A percentile compares a stretch with the other conserved stretches of the same genome.
These are phyloP conservation scores for Sicyos baderoa DNA, from an alignment of 306 rosid species.

Conservation along the genomic window DNA sequence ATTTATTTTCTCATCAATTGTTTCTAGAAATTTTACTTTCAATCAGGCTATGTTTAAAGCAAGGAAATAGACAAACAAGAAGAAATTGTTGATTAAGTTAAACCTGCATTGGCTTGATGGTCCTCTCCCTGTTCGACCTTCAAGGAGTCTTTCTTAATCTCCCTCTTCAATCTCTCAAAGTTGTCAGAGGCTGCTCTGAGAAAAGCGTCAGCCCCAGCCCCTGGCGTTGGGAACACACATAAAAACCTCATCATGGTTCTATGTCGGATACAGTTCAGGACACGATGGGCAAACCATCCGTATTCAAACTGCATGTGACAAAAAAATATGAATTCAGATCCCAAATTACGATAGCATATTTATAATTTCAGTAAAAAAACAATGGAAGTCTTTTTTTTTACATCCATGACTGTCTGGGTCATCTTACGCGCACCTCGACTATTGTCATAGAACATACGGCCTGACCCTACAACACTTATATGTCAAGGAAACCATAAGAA, in stretches of 20 bases:
- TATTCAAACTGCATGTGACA: slow-evolving; percentile 46
- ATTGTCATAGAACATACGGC: too few species aligned
- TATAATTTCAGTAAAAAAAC: neutral
- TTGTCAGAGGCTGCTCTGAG: slow-evolving; percentile 55
- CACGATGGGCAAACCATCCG: slow-evolving; percentile 66
- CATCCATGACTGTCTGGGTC: too few species aligned
- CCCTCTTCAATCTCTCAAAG: slow-evolving; percentile 68
- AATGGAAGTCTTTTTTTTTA: neutral
- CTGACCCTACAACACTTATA: too few species aligned
- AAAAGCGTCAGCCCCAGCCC: slow-evolving; percentile 52
- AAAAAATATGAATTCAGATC: slow-evolving; percentile 17
- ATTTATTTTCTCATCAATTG: neutral
- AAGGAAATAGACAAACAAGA: neutral
- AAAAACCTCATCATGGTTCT: slow-evolving; percentile 64
- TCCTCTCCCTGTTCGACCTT: slow-evolving; percentile 38
- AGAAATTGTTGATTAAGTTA: neutral
- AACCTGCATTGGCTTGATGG: slow-evolving; percentile 55
- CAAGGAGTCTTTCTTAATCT: slow-evolving; percentile 27
- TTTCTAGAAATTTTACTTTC: neutral
- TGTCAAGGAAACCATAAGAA: too few species aligned
- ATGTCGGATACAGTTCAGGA: slow-evolving; percentile 53
- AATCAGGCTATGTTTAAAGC: neutral
- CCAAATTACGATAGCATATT: neutral
- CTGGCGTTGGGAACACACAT: slow-evolving; percentile 55
- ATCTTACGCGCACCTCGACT: too few species aligned